Base-by-base conservation (phyloP, 164 flowering plant genomes). In the Amborella trichopoda region DNA sequence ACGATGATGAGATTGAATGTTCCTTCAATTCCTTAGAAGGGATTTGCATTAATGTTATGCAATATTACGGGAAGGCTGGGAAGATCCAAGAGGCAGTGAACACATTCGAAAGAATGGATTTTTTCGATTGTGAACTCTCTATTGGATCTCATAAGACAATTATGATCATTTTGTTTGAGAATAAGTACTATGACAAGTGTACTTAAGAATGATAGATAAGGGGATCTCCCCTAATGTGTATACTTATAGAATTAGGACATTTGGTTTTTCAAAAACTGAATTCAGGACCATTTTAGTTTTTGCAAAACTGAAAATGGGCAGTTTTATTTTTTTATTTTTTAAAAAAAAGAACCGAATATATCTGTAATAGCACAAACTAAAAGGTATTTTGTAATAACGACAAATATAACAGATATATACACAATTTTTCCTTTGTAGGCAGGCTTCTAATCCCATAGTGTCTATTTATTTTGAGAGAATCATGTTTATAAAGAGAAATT, bases 31-130 rank as follows among this genome's bases (percentile, higher is more conserved):
- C 76, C 49, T 57, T 84, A 9, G 95, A 84, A 71, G 78, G 82
- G 33, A 83, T 78, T 47, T 88, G 84, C 57, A 62, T 84, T 41
- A 73, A 71, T 40, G 79, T 63, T 3, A 82, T 88, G 72, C 78
- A 66, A 60, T 64, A 36, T 55, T 82, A 84, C 63, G 94, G 94
- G 5, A 78, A 56, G 66, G 70, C 62, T 43, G 80, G 82, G 48
- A 84, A 69, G 59, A 50, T 84, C 59, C 84, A 80, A 56, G 81
- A 80, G 59, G 97, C 95, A 10, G 86, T 84, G 23, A 50, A 82
- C 49, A 69, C 78, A 46, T 88, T 88, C 63, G 95, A 84, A 62
- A 75, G 85, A 58, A 84, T 88, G 95, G 94, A 88, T 33, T 89
- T 89, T 28, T 83, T 68, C 38, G 52, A 66, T 25, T 85, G 95